Evolutionary conservation across 2,329 filamentous ascomycete species (phyloP), one percentile per base, ranked within the genome.

Genomic region (Trichoderma pleuroti): DNA sequence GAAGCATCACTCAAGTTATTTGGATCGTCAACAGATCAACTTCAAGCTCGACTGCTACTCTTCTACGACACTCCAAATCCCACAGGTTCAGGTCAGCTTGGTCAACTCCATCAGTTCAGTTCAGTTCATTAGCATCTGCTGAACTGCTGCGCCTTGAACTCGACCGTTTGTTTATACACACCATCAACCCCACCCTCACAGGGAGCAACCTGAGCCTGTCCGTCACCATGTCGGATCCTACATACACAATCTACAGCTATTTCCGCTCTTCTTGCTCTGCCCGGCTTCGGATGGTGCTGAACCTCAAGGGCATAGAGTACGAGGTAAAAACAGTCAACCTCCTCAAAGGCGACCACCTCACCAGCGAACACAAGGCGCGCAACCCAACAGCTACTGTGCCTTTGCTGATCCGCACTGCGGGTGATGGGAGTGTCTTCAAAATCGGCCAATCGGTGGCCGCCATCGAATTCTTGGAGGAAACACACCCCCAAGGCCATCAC

Each of bases 261-360:
- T 90, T 86, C 79, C 84, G 87, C 72, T 91, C 88, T 61, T 90
- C 87, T 18, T 91, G 88, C 80, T 86, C 87, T 1, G 87, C 85
- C 0, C 86, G 89, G 14, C 80, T 91, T 6, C 87, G 87, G 59
- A 90, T 90, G 71, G 86, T 87, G 12, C 80, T 89, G 1, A 80
- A 86, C 69, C 80, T 88, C 64, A 91, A 91, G 74, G 76, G 76
- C 26, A 82, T 90, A 66, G 73, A 80, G 3, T 86, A 86, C 73
- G 81, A 82, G 8, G 78, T 81, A 24, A 78, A 83, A 36, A 81
- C 82, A 66, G 79, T 90, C 76, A 86, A 90, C 74, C 83, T 90
- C 7, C 81, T 88, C 72, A 84, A 86, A 64, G 78, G 81, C 72
- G 86, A 89, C 59, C 88, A 90, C 59, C 75, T 79, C 14, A 79